phyloP scores from a whole-genome alignment of 2,329 filamentous ascomycete species.

The Cercospora sojina region DNA sequence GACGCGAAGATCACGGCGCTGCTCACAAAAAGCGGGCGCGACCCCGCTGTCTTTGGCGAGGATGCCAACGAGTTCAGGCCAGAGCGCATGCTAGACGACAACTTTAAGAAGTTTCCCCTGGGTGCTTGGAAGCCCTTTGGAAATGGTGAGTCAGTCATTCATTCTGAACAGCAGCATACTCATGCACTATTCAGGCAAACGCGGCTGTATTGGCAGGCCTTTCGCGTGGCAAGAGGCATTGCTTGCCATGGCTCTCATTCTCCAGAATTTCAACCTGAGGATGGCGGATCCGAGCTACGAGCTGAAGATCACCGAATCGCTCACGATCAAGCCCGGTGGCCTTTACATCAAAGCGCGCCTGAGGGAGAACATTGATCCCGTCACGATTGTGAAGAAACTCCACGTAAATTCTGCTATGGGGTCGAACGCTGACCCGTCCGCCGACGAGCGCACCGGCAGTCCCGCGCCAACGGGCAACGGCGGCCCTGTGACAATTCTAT shows the following conservation, averaged over 20 bases:
- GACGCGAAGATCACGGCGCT: conserved; percentile 53
- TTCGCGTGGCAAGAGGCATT: conserved; percentile 73
- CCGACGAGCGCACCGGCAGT: too few species aligned
- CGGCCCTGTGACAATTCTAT: conserved; percentile 61
- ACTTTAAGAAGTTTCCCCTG: conserved; percentile 53
- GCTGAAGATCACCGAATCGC: conserved; percentile 54
- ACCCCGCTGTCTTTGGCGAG: conserved; percentile 63
- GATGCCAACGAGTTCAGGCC: conserved; percentile 67
- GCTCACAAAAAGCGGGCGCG: conserved; percentile 57
- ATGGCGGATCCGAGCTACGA: conserved; percentile 62
- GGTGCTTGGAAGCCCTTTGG: conserved; percentile 60
- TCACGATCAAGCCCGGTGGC: conserved; percentile 64
- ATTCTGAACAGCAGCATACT: conserved; percentile 36
- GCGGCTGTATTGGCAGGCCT: conserved; percentile 69
- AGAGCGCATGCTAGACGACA: conserved; percentile 69
- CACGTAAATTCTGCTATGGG: conserved; percentile 60
- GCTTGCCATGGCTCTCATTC: conserved; percentile 53
- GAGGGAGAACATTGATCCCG: conserved; percentile 48
- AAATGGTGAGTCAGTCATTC: conserved; percentile 47
- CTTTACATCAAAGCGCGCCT: conserved; percentile 62
- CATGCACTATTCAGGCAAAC: conserved; percentile 67
- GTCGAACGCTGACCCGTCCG: conserved; percentile 45
- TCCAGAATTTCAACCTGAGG: conserved; percentile 70
- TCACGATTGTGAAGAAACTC: conserved; percentile 58
- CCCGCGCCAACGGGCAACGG: background rate